phyloP scores from a whole-genome alignment of 1,139 yeast species.

The Debaryomyces psychrophilus region DNA sequence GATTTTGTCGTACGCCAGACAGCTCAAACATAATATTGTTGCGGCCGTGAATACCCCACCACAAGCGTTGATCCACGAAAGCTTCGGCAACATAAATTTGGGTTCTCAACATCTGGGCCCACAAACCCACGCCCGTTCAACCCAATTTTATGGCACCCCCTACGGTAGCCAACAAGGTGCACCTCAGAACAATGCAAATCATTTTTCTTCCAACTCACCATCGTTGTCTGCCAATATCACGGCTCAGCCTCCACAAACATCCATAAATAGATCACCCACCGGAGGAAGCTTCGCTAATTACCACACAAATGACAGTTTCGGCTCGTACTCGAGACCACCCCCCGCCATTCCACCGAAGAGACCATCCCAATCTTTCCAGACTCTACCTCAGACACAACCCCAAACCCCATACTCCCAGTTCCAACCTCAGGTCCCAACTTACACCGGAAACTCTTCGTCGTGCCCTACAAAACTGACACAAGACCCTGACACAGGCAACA shows the following conservation, averaged over 20 bases:
- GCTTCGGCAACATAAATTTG: neutral
- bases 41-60: slow-evolving; percentile 8
- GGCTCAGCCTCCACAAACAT: neutral
- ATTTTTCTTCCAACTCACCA: neutral
- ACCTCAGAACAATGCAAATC: slow-evolving; percentile 6
- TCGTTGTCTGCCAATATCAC: neutral
- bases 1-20: slow-evolving; percentile 48
- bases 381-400: neutral
- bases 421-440: neutral
- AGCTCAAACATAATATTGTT: slow-evolving; percentile 37
- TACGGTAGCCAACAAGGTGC: neutral
- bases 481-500: slow-evolving; percentile 1
- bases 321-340: slow-evolving; percentile 10
- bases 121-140: neutral
- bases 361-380: slow-evolving; percentile 1
- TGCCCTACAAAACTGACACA: neutral
- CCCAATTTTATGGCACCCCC: neutral
- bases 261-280: slow-evolving; percentile 9
- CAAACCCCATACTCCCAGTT: neutral
- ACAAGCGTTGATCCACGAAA: slow-evolving; percentile 8
- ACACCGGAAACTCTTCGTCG: neutral
- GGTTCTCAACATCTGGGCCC: slow-evolving; percentile 4
- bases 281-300: slow-evolving; percentile 1
- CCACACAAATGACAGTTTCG: slow-evolving; percentile 6
- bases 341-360: slow-evolving; percentile 14